Percentiles rank a stretch among this genome's conserved stretches.
Evolutionary conservation across 176 grass and related monocot species (phyloP).

Genomic region (Cenchrus americanus): DNA sequence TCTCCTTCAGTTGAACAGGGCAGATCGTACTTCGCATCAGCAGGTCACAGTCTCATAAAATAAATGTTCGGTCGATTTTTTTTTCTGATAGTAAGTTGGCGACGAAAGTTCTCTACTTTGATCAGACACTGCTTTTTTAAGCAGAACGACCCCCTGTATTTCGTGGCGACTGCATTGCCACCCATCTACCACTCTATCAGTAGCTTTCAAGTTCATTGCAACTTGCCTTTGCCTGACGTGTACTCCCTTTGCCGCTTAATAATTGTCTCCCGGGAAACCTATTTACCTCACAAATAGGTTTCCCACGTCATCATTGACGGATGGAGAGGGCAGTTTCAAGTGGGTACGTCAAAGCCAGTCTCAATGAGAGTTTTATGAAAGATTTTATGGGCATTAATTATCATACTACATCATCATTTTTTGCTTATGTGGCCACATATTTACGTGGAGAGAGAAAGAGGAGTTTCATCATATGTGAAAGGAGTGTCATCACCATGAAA

Average conservation of each 20-base stretch:
- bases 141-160: neutral
- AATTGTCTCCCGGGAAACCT: too few species aligned
- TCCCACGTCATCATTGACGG: too few species aligned
- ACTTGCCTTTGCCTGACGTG: neutral
- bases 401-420: too few species aligned
- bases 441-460: too few species aligned
- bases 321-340: neutral
- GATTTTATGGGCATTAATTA: too few species aligned
- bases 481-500: too few species aligned
- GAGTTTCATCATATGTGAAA: too few species aligned
- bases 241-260: too few species aligned
- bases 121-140: neutral
- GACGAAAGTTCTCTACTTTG: conserved; percentile 24
- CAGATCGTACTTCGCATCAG: conserved; percentile 5
- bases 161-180: neutral
- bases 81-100: neutral
- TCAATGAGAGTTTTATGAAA: too few species aligned
- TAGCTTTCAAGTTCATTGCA: neutral
- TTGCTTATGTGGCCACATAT: too few species aligned
- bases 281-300: too few species aligned
- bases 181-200: neutral
- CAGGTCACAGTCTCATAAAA: neutral
- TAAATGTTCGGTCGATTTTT: too few species aligned
- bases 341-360: neutral
- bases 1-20: neutral